Conservation (phyloP, 495 filamentous ascomycete species). For the Hypoxylon perforatum region DNA sequence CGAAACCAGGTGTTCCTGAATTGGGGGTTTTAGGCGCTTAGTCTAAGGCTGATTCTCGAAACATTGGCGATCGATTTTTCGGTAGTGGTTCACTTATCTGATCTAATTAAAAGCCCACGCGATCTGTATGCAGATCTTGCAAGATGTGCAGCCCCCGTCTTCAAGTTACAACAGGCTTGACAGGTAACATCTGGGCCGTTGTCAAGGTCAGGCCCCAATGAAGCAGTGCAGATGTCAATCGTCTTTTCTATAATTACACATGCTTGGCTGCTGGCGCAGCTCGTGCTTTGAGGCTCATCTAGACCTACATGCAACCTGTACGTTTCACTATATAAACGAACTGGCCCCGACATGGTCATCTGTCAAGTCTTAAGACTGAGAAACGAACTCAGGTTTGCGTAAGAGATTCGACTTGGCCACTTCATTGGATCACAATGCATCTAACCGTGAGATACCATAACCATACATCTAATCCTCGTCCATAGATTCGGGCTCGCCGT, state of each 20-base stretch:
- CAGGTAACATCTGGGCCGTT: neutral
- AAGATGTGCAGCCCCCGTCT: neutral
- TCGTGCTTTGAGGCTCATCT: neutral
- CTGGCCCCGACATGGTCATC: constrained; percentile 12
- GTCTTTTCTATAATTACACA: constrained; percentile 27
- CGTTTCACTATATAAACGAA: constrained; percentile 21
- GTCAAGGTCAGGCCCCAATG: neutral
- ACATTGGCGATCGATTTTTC: constrained; percentile 18
- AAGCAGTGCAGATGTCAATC: constrained; percentile 9
- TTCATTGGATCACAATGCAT: constrained; percentile 16
- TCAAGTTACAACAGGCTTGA: neutral
- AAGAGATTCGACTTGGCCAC: constrained; percentile 5
- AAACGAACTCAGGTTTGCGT: constrained; percentile 24
- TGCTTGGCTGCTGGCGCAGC: constrained; percentile 3
- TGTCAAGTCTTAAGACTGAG: constrained; percentile 28
- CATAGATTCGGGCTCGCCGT: constrained; percentile 84
- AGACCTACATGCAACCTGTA: neutral
- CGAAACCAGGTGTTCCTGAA: neutral
- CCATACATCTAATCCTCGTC: constrained; percentile 79
- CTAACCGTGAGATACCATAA: constrained; percentile 25
- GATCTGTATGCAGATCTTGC: constrained; percentile 12
- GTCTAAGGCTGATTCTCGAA: constrained; percentile 1
- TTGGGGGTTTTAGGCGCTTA: neutral
- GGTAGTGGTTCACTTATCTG: constrained; percentile 6
- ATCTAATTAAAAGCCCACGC: constrained; percentile 2